Evolutionary conservation across 331 rosid genomes (phyloP).

Genomic region (Ulmus americana): DNA sequence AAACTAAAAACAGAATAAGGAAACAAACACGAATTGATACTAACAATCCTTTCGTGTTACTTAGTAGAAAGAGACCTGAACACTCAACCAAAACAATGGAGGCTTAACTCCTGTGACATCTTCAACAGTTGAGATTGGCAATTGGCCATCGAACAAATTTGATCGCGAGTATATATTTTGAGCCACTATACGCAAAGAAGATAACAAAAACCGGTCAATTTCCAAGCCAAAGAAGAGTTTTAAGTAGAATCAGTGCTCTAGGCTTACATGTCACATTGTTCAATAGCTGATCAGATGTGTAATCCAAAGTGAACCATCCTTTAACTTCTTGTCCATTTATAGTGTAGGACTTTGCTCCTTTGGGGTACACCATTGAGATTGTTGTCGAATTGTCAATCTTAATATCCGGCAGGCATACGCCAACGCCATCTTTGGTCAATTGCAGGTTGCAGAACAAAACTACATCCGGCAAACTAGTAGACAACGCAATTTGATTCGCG

Average conservation of each 20-base stretch:
- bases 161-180: slow-evolving; percentile 59
- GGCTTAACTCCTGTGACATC: slow-evolving; percentile 16
- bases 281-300: slow-evolving; percentile 19
- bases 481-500: slow-evolving; percentile 31
- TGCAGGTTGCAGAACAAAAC: slow-evolving; percentile 62
- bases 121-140: slow-evolving; percentile 42
- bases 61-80: slow-evolving; percentile 40
- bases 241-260: not conserved
- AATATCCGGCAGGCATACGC: slow-evolving; percentile 52
- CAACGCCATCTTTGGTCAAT: slow-evolving; percentile 60
- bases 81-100: slow-evolving; percentile 54
- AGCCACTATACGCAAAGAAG: slow-evolving; percentile 39
- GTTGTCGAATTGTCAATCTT: slow-evolving; percentile 54
- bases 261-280: slow-evolving; percentile 43
- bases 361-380: slow-evolving; percentile 32
- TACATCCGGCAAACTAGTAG: slow-evolving; percentile 22
- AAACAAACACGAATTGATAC: too few relatives aligned
- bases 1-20: too few relatives aligned
- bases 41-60: too few relatives aligned
- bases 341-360: slow-evolving; percentile 24
- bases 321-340: slow-evolving; percentile 42
- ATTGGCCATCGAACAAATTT: slow-evolving; percentile 32
- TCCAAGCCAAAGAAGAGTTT: not conserved
- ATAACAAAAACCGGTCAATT: not conserved
- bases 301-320: slow-evolving; percentile 70